Evolutionary conservation across 2,329 filamentous ascomycete genomes (phyloP).

Genomic region (Penicillium sp.): DNA sequence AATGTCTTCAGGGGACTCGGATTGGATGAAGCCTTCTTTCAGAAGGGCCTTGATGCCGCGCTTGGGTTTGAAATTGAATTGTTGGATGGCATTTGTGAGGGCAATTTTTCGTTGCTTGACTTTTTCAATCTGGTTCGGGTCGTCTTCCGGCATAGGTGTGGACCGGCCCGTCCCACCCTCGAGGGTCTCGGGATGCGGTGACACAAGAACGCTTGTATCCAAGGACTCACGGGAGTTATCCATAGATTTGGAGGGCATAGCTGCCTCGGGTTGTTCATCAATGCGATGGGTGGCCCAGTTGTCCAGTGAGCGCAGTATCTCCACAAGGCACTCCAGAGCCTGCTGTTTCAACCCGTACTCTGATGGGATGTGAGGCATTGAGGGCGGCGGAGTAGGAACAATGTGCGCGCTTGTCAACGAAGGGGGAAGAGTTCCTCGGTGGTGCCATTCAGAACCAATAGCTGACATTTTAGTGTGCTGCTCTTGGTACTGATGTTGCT

Average conservation of each 20-base stretch:
- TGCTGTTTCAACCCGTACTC: slow-evolving; percentile 91
- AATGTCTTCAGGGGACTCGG: slow-evolving; percentile 74
- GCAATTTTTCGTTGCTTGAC: slow-evolving; percentile 94
- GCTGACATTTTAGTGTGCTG: slow-evolving; percentile 61
- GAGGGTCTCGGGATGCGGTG: slow-evolving; percentile 56
- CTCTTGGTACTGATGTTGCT: slow-evolving; percentile 87
- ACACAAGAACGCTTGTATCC: slow-evolving; percentile 60
- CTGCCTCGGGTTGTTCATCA: slow-evolving; percentile 50
- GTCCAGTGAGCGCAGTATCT: slow-evolving; percentile 82
- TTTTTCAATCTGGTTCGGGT: slow-evolving; percentile 89
- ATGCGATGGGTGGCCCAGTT: slow-evolving; percentile 80
- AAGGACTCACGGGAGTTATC: slow-evolving; percentile 69
- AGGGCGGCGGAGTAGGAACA: slow-evolving; percentile 46
- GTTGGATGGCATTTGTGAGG: slow-evolving; percentile 78
- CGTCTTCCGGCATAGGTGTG: slow-evolving; percentile 75
- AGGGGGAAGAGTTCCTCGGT: slow-evolving; percentile 79
- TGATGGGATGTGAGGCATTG: slow-evolving; percentile 66
- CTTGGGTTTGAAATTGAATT: slow-evolving; percentile 98
- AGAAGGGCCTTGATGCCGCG: slow-evolving; percentile 81
- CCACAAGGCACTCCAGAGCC: slow-evolving; percentile 82
- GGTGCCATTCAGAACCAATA: slow-evolving; percentile 74
- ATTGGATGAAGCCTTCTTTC: slow-evolving; percentile 81
- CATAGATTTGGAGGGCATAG: slow-evolving; percentile 48
- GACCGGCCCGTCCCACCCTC: slow-evolving; percentile 57
- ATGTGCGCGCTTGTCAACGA: slow-evolving; percentile 80